Base-by-base conservation (phyloP, 2,329 filamentous ascomycete species). In the Colletotrichum lini region DNA sequence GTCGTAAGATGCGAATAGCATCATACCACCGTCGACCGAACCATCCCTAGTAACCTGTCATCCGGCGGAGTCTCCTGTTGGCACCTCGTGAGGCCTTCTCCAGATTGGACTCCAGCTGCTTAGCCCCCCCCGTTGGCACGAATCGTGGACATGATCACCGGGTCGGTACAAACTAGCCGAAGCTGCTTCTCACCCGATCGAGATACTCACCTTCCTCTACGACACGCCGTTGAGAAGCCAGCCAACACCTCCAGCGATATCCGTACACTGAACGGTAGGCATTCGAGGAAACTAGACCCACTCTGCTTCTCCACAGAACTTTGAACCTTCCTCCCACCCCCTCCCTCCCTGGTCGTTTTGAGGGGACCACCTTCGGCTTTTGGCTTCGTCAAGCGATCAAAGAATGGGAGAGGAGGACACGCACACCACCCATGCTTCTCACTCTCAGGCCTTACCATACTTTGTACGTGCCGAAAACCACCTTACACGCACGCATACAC, bases 11-110 rank as follows among this genome's bases (percentile, higher is more conserved):
- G 52, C 35, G 60, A 68, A 68, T 58, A 68, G 45, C 38, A 53
- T 57, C 66, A 47, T 53, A 38, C 52, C 45, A 50, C 52, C 23
- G 5, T 18, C 26, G 58, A 9, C 47, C 49, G n/a, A 50, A 18
- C 54, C 38, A 40, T 15, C 21, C 49, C 35, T 9, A 13, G 30
- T 26, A 16, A 44, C 35, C 35, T 42, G 38, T 49, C 52, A 59
- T 26, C 58, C 26, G n/a, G 58, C 65, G 52, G 68, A 68, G 58
- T 71, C 65, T 68, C 68, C 65, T 71, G 58, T 63, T 63, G 68
- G 42, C 38, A 16, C 64, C 64, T 68, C 68, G 68, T 68, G 65
- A 26, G 26, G 40, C 45, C 18, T 42, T 23, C 45, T 47, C 58
- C 38, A 30, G 8, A 35, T 54, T 16, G 52, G 42, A 15, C 42